phyloP scores from a whole-genome alignment of 805 yeast genomes.

The Myxozyma nipponensis region DNA sequence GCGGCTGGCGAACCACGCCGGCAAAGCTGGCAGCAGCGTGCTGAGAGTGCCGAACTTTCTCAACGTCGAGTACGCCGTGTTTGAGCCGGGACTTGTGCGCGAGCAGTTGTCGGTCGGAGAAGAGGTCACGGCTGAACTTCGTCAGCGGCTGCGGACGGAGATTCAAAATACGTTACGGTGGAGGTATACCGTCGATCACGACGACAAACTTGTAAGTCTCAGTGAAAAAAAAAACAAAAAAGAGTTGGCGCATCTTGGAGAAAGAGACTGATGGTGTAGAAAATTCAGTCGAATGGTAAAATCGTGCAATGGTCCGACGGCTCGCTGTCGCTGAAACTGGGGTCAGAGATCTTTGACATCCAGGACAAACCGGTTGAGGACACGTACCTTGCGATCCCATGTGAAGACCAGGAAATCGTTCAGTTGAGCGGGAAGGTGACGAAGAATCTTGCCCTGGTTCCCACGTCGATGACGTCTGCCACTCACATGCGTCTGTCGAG shows the following conservation, averaged over 20 bases:
- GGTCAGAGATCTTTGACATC: slow-evolving; percentile 82
- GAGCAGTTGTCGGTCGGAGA: slow-evolving; percentile 22
- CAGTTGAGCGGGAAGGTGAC: slow-evolving; percentile 63
- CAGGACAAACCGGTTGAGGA: slow-evolving; percentile 61
- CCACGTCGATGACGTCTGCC: slow-evolving; percentile 82
- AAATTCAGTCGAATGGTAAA: slow-evolving; percentile 80
- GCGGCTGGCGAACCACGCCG: slow-evolving; percentile 33
- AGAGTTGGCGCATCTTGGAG: neutral
- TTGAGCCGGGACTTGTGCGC: slow-evolving; percentile 60
- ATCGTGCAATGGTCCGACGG: slow-evolving; percentile 96
- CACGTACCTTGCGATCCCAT: slow-evolving; percentile 65
- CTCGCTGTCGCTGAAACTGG: slow-evolving; percentile 74
- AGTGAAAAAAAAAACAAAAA: neutral
- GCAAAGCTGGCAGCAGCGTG: slow-evolving; percentile 39
- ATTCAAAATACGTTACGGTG: slow-evolving; percentile 89
- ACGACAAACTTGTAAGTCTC: slow-evolving; percentile 46
- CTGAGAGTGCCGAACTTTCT: slow-evolving; percentile 80
- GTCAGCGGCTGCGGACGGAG: slow-evolving; percentile 43
- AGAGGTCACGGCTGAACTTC: slow-evolving; percentile 13
- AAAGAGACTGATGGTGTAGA: slow-evolving; percentile 1
- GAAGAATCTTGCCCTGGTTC: slow-evolving; percentile 70
- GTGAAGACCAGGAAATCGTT: slow-evolving; percentile 66
- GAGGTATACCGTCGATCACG: slow-evolving; percentile 79
- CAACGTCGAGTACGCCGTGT: slow-evolving; percentile 78
- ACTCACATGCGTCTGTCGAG: slow-evolving; percentile 74